A percentile compares a stretch with the other conserved stretches of the same genome.
phyloP scores from a whole-genome alignment of 2,329 filamentous ascomycete genomes.

The Botrytis paeoniae region DNA sequence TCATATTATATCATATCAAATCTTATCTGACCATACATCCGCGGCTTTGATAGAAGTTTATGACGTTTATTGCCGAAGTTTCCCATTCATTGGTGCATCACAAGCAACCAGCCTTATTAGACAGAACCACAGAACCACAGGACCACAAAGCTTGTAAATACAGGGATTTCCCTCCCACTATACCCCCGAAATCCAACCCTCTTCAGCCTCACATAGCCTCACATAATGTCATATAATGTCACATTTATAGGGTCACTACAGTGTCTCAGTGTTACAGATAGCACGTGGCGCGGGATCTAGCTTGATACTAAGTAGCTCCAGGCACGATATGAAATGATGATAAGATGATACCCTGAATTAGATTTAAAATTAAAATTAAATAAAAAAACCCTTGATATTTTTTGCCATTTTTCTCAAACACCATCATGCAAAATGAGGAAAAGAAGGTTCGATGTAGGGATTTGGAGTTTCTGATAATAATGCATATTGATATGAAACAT shows the following conservation, averaged over 20 bases:
- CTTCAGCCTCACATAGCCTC: not conserved
- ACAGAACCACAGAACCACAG: not conserved
- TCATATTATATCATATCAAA: not conserved
- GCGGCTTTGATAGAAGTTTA: not conserved
- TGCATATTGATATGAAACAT: not conserved
- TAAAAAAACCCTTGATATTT: too few relatives aligned
- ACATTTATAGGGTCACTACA: not conserved
- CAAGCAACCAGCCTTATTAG: not conserved
- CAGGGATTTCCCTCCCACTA: not conserved
- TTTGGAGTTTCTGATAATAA: not conserved
- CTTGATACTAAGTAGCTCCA: not conserved
- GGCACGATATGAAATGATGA: not conserved
- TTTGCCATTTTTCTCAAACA: not conserved
- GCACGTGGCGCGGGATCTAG: not conserved
- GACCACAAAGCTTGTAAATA: not conserved
- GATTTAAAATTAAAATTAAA: not conserved
- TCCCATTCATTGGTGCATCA: not conserved
- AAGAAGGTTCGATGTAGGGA: not conserved
- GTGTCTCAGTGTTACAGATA: not conserved
- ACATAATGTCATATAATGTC: not conserved
- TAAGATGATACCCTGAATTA: not conserved
- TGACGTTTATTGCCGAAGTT: not conserved
- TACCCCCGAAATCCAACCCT: not conserved
- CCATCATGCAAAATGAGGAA: not conserved
- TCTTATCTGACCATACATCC: not conserved